Conservation (phyloP, 2,329 filamentous ascomycete species). For the Trichoderma hamatum region DNA sequence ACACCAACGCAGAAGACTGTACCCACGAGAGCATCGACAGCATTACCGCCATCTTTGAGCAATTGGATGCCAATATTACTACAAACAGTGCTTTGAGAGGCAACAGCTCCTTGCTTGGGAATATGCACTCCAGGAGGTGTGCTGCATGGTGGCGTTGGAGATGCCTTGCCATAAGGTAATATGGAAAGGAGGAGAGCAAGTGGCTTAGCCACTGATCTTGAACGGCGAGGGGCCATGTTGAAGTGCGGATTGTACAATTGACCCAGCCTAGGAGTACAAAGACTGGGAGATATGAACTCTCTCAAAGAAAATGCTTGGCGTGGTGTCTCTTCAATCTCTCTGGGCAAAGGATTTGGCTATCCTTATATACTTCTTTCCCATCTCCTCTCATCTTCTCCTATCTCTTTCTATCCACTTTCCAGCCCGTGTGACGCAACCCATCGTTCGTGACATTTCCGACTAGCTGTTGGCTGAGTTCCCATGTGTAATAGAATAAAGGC, state of each 20-base stretch:
- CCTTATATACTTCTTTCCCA: background rate
- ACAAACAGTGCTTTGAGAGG: conserved; percentile 62
- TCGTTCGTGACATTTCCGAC: background rate
- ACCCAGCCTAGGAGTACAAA: background rate
- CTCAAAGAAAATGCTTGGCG: background rate
- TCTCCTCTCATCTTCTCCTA: background rate
- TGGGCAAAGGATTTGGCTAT: background rate
- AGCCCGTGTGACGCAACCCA: background rate
- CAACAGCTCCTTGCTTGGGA: conserved; percentile 57
- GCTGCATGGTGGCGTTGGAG: conserved; percentile 11
- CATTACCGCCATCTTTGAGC: conserved; percentile 63
- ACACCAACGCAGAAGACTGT: conserved; percentile 67
- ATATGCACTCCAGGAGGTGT: conserved; percentile 11
- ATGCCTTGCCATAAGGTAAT: conserved; percentile 2
- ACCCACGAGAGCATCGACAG: conserved; percentile 66
- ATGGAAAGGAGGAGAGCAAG: background rate
- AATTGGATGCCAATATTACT: conserved; percentile 61
- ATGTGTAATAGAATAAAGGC: background rate
- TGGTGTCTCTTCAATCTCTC: background rate
- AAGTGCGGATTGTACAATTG: background rate
- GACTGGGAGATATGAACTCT: background rate
- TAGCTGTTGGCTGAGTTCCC: background rate
- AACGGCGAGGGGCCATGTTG: conserved; percentile 14
- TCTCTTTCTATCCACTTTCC: background rate
- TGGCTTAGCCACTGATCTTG: conserved; percentile 3